These are phyloP conservation scores for Candolleomyces aberdarensis DNA, from an alignment of 768 basidiomycete species.

Conservation along the genomic window DNA sequence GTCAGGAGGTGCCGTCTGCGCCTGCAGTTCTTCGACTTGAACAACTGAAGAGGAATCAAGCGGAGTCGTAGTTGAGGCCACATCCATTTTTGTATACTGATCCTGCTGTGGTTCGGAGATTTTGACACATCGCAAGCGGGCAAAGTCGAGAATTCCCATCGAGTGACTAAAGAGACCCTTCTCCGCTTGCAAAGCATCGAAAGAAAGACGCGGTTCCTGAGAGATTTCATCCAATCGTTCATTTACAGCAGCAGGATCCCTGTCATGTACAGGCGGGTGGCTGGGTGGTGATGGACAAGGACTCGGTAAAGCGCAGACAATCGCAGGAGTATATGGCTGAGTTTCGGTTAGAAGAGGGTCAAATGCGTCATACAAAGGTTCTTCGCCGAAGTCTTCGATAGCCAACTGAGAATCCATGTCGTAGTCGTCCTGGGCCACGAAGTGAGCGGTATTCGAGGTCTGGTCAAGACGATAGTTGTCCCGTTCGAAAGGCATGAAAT, in stretches of 20 bases:
- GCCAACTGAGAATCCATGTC: background rate
- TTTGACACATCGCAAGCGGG: slow-evolving; percentile 37
- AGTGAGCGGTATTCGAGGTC: background rate
- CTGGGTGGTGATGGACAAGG: too few relatives aligned
- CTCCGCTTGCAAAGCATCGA: slow-evolving; percentile 1
- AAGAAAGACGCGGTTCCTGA: background rate
- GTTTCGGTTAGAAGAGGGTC: background rate
- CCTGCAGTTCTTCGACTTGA: slow-evolving; percentile 10
- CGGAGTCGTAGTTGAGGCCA: background rate
- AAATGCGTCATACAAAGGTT: background rate
- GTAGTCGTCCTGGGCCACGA: background rate
- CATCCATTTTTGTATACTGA: background rate
- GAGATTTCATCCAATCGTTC: background rate
- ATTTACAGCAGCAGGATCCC: too few relatives aligned
- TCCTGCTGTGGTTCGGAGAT: slow-evolving; percentile 15
- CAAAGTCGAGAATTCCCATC: slow-evolving; percentile 35
- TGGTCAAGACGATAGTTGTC: background rate
- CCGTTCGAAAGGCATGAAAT: background rate
- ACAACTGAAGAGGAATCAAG: slow-evolving; percentile 4
- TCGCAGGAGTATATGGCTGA: background rate
- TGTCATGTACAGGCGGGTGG: too few relatives aligned
- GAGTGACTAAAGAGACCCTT: slow-evolving; percentile 25
- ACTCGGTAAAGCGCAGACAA: background rate
- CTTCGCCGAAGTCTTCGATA: background rate
- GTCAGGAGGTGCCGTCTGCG: slow-evolving; percentile 32